Conservation (phyloP, 2,329 filamentous ascomycete species). For the Cucurbitaria berberidis region DNA sequence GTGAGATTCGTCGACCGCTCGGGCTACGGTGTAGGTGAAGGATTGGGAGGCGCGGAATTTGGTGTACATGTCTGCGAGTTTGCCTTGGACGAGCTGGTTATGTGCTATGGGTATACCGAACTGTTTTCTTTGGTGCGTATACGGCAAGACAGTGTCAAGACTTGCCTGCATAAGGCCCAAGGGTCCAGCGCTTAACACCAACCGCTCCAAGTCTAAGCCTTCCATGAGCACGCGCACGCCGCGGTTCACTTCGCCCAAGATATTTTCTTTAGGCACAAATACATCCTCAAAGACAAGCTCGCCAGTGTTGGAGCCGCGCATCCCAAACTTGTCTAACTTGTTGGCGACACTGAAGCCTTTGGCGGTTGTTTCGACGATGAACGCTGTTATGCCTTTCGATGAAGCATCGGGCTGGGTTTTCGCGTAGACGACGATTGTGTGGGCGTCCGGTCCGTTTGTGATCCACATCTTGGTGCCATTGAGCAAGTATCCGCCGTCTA, state of each 20-base stretch:
- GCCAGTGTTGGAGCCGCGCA: constrained; percentile 96
- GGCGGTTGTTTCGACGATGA: constrained; percentile 75
- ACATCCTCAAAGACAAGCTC: constrained; percentile 90
- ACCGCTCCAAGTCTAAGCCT: constrained; percentile 88
- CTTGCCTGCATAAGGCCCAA: constrained; percentile 93
- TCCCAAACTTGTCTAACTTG: constrained; percentile 97
- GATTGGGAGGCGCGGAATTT: constrained; percentile 83
- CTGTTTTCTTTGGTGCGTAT: constrained; percentile 86
- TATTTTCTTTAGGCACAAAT: constrained; percentile 82
- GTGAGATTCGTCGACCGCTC: constrained; percentile 67
- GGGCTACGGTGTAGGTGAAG: constrained; percentile 86
- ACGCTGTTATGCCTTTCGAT: constrained; percentile 93
- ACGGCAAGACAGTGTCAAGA: constrained; percentile 85
- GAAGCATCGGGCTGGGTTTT: constrained; percentile 83
- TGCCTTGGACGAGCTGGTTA: constrained; percentile 92
- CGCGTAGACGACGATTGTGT: constrained; percentile 92
- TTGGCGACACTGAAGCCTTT: constrained; percentile 84
- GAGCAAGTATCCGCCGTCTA: constrained; percentile 83
- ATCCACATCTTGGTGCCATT: constrained; percentile 99
- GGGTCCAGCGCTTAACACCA: constrained; percentile 89
- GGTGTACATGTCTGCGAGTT: constrained; percentile 96
- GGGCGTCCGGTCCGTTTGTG: constrained; percentile 94
- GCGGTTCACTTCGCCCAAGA: constrained; percentile 79
- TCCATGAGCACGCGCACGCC: constrained; percentile 95
- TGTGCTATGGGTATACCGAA: constrained; percentile 86